Evolutionary conservation across 2,329 filamentous ascomycete genomes (phyloP).

Genomic region (Colletotrichum gloeosporioides): DNA sequence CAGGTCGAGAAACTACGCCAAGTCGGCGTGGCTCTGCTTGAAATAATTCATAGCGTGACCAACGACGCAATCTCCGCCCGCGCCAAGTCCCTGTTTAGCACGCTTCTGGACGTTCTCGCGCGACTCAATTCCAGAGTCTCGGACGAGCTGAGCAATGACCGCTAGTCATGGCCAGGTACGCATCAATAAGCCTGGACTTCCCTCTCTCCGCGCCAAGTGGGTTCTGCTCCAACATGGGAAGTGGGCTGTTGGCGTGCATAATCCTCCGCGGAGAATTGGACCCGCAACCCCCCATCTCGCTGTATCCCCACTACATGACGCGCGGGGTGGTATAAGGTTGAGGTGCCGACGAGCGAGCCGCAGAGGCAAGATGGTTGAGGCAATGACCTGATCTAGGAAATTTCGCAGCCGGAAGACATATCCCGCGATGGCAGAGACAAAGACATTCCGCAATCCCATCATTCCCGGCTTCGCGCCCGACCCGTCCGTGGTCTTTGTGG

Average conservation of each 20-base stretch:
- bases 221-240: not conserved
- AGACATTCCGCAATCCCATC: slow-evolving; percentile 28
- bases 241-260: not conserved
- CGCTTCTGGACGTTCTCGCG: slow-evolving; percentile 45
- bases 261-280: not conserved
- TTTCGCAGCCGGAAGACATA: not conserved
- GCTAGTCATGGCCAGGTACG: not conserved
- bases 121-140: slow-evolving; percentile 48
- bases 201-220: not conserved
- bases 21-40: slow-evolving; percentile 41
- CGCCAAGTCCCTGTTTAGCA: slow-evolving; percentile 41
- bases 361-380: no score
- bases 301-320: not conserved
- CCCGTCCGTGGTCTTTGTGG: slow-evolving; percentile 31
- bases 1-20: slow-evolving; percentile 46
- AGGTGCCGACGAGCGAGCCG: not conserved
- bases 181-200: fast-evolving
- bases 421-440: not conserved
- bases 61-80: slow-evolving; percentile 40
- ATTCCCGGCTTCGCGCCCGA: slow-evolving; percentile 37
- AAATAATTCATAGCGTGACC: slow-evolving; percentile 42
- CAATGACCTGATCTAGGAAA: not conserved
- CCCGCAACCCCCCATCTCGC: not conserved
- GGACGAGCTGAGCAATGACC: slow-evolving; percentile 35
- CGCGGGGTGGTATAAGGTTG: not conserved